These are phyloP conservation scores for Candida albicans DNA, from an alignment of 1,139 yeast species.

Conservation along the genomic window DNA sequence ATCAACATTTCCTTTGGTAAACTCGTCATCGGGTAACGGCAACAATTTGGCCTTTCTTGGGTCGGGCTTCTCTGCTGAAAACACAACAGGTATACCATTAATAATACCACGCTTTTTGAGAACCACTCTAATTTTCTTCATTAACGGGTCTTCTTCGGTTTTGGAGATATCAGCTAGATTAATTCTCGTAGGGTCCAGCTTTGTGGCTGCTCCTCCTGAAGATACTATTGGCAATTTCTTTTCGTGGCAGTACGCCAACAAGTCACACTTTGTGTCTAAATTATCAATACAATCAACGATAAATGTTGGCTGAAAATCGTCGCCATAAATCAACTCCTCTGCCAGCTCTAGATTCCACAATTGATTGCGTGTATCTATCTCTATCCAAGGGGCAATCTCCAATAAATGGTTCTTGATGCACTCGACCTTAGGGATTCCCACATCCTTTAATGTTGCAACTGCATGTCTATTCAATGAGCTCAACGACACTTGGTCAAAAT, in stretches of 20 bases:
- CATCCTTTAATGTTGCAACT: constrained; percentile 84
- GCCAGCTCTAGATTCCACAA: constrained; percentile 73
- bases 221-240: constrained; percentile 66
- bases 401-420: constrained; percentile 65
- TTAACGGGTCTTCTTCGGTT: constrained; percentile 89
- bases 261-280: constrained; percentile 90
- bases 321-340: constrained; percentile 56
- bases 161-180: constrained; percentile 47
- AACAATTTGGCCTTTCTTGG: constrained; percentile 85
- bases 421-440: constrained; percentile 85
- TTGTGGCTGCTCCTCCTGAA: constrained; percentile 95
- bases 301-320: constrained; percentile 60
- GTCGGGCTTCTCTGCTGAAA: constrained; percentile 94
- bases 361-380: constrained; percentile 72
- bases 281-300: constrained; percentile 95
- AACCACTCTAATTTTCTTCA: constrained; percentile 83
- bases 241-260: constrained; percentile 69
- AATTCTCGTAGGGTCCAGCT: constrained; percentile 48
- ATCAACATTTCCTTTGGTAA: constrained; percentile 78
- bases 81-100: constrained; percentile 81
- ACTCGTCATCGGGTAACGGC: constrained; percentile 80
- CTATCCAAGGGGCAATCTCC: constrained; percentile 88
- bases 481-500: constrained; percentile 92
- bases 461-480: constrained; percentile 93
- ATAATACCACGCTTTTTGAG: constrained; percentile 75